Evolutionary conservation across 2,329 filamentous ascomycete genomes (phyloP).

Genomic region (Nemania sp.): DNA sequence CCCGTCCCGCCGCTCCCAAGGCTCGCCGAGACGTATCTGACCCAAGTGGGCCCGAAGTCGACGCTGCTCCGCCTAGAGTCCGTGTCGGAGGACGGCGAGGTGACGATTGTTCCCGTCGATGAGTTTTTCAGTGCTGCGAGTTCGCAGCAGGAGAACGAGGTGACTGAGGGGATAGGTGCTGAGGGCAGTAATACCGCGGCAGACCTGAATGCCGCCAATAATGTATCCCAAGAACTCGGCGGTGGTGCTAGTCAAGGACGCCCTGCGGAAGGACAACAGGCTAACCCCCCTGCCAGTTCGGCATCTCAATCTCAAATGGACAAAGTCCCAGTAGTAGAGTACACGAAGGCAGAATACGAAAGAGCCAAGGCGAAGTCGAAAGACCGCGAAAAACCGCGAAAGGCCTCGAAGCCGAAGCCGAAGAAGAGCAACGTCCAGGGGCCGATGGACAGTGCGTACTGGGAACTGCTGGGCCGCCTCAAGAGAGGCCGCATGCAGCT

Average conservation of each 20-base stretch:
- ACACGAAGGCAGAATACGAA: no score
- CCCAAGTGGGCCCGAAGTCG: neutral
- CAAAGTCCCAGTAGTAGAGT: no score
- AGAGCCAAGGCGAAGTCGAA: neutral
- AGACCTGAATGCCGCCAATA: neutral
- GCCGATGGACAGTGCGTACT: conserved; percentile 5
- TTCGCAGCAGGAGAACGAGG: neutral
- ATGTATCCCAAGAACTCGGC: no score
- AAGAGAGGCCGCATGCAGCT: conserved; percentile 1
- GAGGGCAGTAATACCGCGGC: neutral
- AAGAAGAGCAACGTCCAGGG: neutral
- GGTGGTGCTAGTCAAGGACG: no score
- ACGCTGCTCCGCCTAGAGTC: conserved; percentile 12
- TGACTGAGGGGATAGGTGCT: neutral
- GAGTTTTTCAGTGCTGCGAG: conserved; percentile 1
- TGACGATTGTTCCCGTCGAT: neutral
- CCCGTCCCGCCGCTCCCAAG: conserved; percentile 28
- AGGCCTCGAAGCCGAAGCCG: neutral
- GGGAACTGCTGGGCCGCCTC: conserved; percentile 3
- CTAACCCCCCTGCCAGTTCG: no score
- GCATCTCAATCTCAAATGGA: no score
- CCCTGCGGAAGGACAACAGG: no score
- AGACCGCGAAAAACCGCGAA: neutral
- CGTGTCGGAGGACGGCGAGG: conserved; percentile 11
- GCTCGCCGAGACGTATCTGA: conserved; percentile 25